Evolutionary conservation across 345 rosid species (phyloP), one percentile per base, ranked within the genome.

Genomic region (Erysimum cheiranthoides): DNA sequence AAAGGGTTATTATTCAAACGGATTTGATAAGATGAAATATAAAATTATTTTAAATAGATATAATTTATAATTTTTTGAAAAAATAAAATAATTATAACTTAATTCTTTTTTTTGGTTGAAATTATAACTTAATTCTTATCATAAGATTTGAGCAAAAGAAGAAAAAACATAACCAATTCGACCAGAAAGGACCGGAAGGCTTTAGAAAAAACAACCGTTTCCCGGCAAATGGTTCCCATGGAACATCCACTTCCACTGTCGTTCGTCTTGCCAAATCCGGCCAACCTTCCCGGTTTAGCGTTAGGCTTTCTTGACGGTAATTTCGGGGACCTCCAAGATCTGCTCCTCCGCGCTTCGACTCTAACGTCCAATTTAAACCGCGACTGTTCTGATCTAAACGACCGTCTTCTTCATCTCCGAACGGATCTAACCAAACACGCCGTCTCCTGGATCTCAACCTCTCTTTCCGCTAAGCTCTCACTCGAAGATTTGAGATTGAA

Each of bases 361-460:
- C 87, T 86, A 31, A 40, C 81, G 8, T 57, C 88, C 25, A 78
- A 70, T 68, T 76, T 85, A 71, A 68, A 54, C 56, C 30, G 49
- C 13, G 76, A 68, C 73, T 71, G 79, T 75, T 10, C 80, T 61
- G 73, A 75, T 70, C 80, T 66, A 69, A 84, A 84, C 64, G 54
- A 57, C 51, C 38, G 76, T 59, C 80, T 86, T 70, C 78, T 73
- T 3, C 47, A 79, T 17, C 86, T 89, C n/a, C 87, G 75, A 12
- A 61, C 57, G 14, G 62, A 52, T 63, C 88, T 86, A 51, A 63
- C 77, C 3, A 82, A 87, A 72, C 83, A 62, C 66, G 80, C 84
- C 16, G 85, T 91, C 17, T 89, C 91, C 4, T 91, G 95, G 93
- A 88, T 91, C 78, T 85, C 87, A 40, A 83, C 82, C 27, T 89